Evolutionary conservation across 169 alveolate genomes (phyloP).

Genomic region (Eimeria maxima): DNA sequence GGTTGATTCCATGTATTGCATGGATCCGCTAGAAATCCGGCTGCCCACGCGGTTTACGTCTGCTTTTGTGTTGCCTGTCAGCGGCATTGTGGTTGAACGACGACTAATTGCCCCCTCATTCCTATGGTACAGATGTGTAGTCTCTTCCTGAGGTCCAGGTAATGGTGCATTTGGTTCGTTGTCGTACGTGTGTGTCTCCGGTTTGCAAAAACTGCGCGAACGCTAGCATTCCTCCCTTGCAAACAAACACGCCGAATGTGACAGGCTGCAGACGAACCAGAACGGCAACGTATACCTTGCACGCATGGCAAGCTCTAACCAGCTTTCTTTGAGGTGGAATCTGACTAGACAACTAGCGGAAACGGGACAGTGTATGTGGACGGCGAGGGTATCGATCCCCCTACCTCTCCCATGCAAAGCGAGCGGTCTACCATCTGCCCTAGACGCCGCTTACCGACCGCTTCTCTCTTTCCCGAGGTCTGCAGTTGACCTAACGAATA

Average conservation of each 20-base stretch:
- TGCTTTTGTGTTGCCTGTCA: background rate
- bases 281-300: background rate
- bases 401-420: conserved; percentile 99
- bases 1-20: background rate
- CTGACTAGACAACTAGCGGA: background rate
- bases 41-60: background rate
- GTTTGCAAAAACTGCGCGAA: background rate
- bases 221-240: background rate
- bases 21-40: background rate
- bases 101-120: too few relatives aligned
- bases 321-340: background rate
- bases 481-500: background rate
- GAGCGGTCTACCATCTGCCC: conserved; percentile 99
- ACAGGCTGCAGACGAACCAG: background rate
- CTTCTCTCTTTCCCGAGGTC: background rate
- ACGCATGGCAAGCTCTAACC: background rate
- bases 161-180: background rate
- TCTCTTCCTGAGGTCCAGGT: too few relatives aligned
- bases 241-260: background rate
- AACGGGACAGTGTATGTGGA: conserved; percentile 41
- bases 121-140: too few relatives aligned
- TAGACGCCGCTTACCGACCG: conserved; percentile 88
- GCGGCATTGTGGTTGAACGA: too few relatives aligned
- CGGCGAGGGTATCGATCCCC: conserved; percentile 99
- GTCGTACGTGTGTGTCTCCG: too few relatives aligned